phyloP scores from a whole-genome alignment of 1,284 basidiomycete species.

The Porodaedalea pini region DNA sequence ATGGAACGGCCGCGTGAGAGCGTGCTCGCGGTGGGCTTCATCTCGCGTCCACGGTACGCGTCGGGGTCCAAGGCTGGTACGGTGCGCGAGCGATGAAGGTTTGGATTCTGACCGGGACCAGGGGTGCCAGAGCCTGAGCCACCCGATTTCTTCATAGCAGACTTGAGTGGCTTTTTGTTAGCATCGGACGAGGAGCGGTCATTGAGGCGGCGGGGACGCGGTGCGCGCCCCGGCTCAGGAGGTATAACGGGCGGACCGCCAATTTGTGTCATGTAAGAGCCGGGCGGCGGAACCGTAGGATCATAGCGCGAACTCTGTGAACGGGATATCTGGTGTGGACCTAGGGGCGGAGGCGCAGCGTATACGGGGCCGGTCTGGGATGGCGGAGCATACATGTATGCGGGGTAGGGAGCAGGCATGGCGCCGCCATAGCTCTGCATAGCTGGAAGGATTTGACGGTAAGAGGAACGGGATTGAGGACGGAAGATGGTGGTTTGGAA shows the following conservation, averaged over 20 bases:
- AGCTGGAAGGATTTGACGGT: too few relatives aligned
- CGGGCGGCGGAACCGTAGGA: constrained; percentile 6
- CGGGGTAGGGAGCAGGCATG: background rate
- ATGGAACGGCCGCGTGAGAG: constrained; percentile 32
- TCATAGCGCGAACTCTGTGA: constrained; percentile 17
- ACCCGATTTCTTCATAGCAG: constrained; percentile 52
- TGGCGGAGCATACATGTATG: constrained; percentile 16
- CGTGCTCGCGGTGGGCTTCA: constrained; percentile 6
- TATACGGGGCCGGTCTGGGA: background rate
- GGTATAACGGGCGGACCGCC: constrained; percentile 6
- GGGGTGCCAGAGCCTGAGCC: constrained; percentile 4
- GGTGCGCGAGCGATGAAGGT: constrained; percentile 15
- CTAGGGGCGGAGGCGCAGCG: background rate
- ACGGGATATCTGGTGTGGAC: constrained; percentile 15
- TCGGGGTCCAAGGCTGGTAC: constrained; percentile 9
- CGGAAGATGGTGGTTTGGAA: background rate
- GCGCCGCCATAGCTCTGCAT: constrained; percentile 10
- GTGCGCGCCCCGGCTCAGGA: background rate
- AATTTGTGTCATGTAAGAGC: constrained; percentile 4
- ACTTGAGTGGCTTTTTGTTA: constrained; percentile 42
- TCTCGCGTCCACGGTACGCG: constrained; percentile 8
- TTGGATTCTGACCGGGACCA: background rate
- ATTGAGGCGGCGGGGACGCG: constrained; percentile 17
- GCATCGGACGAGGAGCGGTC: constrained; percentile 18
- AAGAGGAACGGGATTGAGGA: background rate